Base-by-base conservation (phyloP, 331 rosid genomes). In the Malus hybrid region DNA sequence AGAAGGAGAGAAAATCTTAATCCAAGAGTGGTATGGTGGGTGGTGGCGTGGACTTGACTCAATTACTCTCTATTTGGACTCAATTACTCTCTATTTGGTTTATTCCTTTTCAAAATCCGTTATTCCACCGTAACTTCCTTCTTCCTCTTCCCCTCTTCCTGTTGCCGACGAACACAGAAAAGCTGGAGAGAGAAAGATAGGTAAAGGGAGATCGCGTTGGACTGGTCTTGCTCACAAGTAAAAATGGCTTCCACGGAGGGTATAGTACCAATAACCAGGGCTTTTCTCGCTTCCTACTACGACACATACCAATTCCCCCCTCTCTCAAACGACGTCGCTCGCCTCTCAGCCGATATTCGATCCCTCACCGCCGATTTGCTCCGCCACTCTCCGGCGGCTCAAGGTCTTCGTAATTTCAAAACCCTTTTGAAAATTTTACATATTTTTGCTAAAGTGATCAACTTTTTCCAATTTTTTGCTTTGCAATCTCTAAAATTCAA, bases 211-310 rank as follows among this genome's bases (percentile, higher is more conserved):
- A 66, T 52, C 77, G 32, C 8, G 5, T 13, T 31, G 46, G 28
- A 18, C 11, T 34, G 70, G 52, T 66, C 29, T 28, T 44, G 29
- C 33, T 13, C 5, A 12, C 16, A 68, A 39, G 55, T 4, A 20
- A 63, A 7, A 29, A 85, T 92, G 99, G 93, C 99, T 82, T 88
- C 96, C 9, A 94, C 87, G 33, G 97, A 87, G 79, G 99, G 99
- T 74, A 81, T 92, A 46, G 93, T 94, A 28, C 97, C 99, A 9
- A 94, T 94, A 44, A 94, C 97, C 27, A 82, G 99, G 82, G 80
- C 76, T 22, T 80, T 84, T 75, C 97, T 94, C 14, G 83, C 99
- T 2, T 85, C 97, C 28, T 94, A 86, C 46, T 94, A 94, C 82
- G 99, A 94, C 69, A 89, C 73, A 11, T 91, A 90, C 83, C 86